phyloP scores from a whole-genome alignment of 176 grass and related monocot genomes.

The Elymus sibiricus region DNA sequence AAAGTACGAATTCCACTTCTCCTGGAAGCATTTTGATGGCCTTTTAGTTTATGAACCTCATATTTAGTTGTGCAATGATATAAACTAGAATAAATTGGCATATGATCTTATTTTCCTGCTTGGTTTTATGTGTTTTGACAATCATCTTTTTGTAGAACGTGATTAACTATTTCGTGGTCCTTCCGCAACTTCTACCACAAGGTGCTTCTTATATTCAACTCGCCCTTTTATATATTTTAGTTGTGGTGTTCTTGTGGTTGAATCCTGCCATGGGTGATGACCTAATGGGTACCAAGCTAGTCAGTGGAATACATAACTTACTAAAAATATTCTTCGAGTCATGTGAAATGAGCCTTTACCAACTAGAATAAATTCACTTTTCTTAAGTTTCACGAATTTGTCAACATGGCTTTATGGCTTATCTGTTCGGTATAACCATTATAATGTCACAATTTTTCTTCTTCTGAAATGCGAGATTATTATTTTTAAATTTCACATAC shows the following conservation, averaged over 20 bases:
- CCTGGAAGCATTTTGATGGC: background rate
- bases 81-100: background rate
- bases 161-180: conserved; percentile 80
- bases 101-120: background rate
- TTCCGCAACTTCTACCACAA: conserved; percentile 88
- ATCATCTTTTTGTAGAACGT: conserved; percentile 60
- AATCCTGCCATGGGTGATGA: background rate
- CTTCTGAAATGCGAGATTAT: no score
- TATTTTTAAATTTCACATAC: no score
- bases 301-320: background rate
- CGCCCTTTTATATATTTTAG: background rate
- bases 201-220: conserved; percentile 32
- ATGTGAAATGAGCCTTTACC: background rate
- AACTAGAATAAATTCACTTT: conserved; percentile 6
- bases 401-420: background rate
- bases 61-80: background rate
- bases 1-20: conserved; percentile 51
- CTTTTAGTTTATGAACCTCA: background rate
- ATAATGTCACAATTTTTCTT: background rate
- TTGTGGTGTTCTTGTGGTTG: background rate
- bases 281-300: background rate
- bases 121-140: background rate
- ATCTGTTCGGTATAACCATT: background rate
- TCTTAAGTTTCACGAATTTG: conserved; percentile 11
- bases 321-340: background rate